Base-by-base conservation (phyloP, 2,329 filamentous ascomycete species). In the Pseudogymnoascus sp. region DNA sequence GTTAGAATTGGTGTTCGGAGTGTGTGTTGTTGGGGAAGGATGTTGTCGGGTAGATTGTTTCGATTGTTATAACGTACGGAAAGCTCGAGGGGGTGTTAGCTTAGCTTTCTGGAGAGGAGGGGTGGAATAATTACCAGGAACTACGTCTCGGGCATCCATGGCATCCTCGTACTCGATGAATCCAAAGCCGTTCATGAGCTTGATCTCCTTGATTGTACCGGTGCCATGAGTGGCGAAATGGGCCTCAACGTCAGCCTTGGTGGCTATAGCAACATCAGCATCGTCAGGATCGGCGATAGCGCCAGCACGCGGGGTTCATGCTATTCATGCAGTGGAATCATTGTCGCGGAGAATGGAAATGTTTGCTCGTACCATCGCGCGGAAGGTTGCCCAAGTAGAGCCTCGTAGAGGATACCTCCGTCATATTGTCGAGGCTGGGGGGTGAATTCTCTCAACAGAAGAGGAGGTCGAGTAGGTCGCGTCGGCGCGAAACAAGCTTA, bases 111-210 rank as follows among this genome's bases (percentile, higher is more conserved):
- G 65, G 62, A 66, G 64, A 66, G 64, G 64, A 59, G 63, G 64
- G 62, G 63, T 63, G 47, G 65, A 61, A 65, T 66, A 67, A 73
- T 88, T 85, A 97, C 95, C 93, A 78, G 95, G 95, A 73, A 99
- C 95, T 68, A 99, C 93, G 80, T 99, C 95, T 75, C 93, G 90
- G 70, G 95, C 95, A 80, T 99, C 95, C 89, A 97, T 91, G 65
- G 92, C 87, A 80, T 97, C 95, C 78, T 97, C 96, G 79, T 97
- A 99, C 78, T 99, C 95, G 76, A 99, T 96, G 82, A 99, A 99
- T 76, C 95, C 95, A 75, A 99, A 99, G 74, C 95, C 95, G 76
- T 96, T 97, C 95, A 99, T 99, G 68, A 99, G 86, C 83, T 99
- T 99, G 81, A 99, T 93, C 81, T 99, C 95, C 70, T 90, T 95